Base-by-base conservation (phyloP, 169 alveolate genomes). In the Babesia sp. region DNA sequence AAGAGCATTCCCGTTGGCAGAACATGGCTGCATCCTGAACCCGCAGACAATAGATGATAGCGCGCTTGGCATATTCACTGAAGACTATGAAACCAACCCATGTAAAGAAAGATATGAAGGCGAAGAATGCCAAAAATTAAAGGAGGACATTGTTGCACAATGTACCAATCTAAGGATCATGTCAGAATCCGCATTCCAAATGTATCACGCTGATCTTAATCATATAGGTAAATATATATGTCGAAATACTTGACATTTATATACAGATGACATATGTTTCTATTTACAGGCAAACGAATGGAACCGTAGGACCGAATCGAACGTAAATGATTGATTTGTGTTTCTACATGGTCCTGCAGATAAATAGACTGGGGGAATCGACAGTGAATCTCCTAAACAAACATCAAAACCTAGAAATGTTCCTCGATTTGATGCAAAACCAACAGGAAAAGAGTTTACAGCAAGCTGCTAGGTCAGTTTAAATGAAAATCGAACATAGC, bases 111-210 rank as follows among this genome's bases (percentile, higher is more conserved):
- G 22, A 14, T 71, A 64, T 26, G 46, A 22, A 22, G 57, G 71
- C 34, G 54, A 53, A 26, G 89, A 73, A n/a, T 90, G 93, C 53
- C 90, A 85, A 54, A 83, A 83, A 69, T 71, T 90, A 53, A 90
- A 90, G 79, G 69, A 71, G 44, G 86, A 81, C 61, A 90, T 90
- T 28, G 87, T 90, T 34, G 70, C 90, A 18, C 76, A 84, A 71
- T 90, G 93, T 45, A 90, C 93, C 33, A 59, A 60, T 48, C 71
- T 66, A 29, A 39, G 54, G 2, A 70, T 80, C 67, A 84, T 90
- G 91, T 85, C 93, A 0, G 93, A 90, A 55, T 66, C 91, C 11
- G 93, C 93, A 28, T 90, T 90, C 67, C 93, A 90, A 58, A 90
- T 90, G 71, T 90, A 85, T 51, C 93, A 90, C 71, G 71, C 93